These are phyloP conservation scores for Smittium culicis DNA, from an alignment of 371 early-diverging fungal genomes.

Conservation along the genomic window DNA sequence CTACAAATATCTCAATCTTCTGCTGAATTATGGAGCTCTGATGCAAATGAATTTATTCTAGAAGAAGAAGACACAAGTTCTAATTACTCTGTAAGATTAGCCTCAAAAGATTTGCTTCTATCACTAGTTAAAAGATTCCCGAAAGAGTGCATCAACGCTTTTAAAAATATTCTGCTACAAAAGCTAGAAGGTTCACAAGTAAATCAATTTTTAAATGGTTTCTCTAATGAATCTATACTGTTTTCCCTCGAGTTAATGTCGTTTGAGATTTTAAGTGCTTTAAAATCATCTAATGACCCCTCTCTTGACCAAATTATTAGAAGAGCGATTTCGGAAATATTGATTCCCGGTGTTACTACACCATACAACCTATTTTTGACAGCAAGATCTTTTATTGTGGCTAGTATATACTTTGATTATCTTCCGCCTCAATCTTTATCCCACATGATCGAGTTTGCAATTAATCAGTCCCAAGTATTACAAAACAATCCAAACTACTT, in stretches of 20 bases:
- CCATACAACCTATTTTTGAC: not conserved
- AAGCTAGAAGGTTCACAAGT: not conserved
- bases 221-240: not conserved
- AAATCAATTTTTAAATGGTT: not conserved
- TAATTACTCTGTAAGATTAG: not conserved
- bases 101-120: not conserved
- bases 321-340: not conserved
- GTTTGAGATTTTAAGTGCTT: not conserved
- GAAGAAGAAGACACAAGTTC: not conserved
- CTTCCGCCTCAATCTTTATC: not conserved
- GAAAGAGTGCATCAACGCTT: not conserved
- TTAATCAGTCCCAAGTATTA: not conserved
- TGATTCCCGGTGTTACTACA: not conserved
- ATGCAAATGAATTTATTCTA: not conserved
- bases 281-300: not conserved
- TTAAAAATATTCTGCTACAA: not conserved
- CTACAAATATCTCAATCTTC: not conserved
- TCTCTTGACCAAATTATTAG: not conserved
- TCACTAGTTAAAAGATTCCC: not conserved
- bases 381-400: not conserved
- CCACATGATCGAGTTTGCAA: not conserved
- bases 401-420: not conserved
- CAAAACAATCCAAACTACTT: not conserved
- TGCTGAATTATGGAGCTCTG: not conserved
- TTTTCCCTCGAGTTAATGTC: not conserved